Evolutionary conservation across 306 rosid genomes (phyloP), one percentile per base, ranked within the genome.

Genomic region (Phaseolus lunatus): DNA sequence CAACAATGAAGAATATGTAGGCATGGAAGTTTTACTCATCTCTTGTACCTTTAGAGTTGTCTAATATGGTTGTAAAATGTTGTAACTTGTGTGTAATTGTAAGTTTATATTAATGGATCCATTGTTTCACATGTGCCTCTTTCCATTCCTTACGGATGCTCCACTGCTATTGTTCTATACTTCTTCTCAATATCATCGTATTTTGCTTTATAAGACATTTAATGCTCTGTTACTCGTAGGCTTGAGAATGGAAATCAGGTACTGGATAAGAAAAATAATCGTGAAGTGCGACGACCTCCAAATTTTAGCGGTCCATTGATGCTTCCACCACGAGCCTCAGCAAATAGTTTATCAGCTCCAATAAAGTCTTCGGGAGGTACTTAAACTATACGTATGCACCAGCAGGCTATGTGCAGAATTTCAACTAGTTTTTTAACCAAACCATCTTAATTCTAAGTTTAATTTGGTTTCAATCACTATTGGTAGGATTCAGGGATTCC

Each of bases 311-410:
- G 99, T 73, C 99, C 99, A 22, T 78, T 96, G 83, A 92, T 91
- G 98, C 97, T 96, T 78, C 98, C 99, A 54, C 91, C 86, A 74
- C 90, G 97, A 78, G 99, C 99, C 80, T 96, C 99, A 0, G 98
- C 99, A 82, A 96, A 96, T 87, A 96, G 99, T 89, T 90, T 96
- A 77, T 96, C 99, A 5, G 99, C 99, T 73, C 99, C 99, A 39
- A 92, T 96, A 84, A 96, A 92, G 77, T 87, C 93, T 84, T 89
- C 97, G 72, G 99, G 97, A 87, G 99, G 99, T 95, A 90, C 72
- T 78, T 67, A 71, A 58, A 69, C 77, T 61, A 62, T 75, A 62
- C 23, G 45, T 68, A 65, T 49, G 22, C 62, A 56, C 11, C 27
- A 4, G 9, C 31, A 15, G 35, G 78, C 66, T 74, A 54, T 80